Base-by-base conservation (phyloP, 306 rosid species). In the Canavalia gladiata region DNA sequence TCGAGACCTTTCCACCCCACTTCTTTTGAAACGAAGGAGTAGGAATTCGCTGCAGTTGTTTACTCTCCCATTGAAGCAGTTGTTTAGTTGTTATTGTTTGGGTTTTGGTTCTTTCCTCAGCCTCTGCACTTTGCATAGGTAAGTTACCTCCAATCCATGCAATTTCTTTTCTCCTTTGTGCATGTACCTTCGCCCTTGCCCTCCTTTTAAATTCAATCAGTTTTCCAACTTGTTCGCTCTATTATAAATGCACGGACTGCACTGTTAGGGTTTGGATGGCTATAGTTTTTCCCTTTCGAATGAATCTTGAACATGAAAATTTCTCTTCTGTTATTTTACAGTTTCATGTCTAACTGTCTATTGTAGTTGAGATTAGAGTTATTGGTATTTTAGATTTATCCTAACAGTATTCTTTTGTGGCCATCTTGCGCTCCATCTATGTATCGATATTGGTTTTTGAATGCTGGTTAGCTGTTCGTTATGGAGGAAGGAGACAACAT, bases 401-500 rank as follows among this genome's bases (percentile, higher is more conserved):
- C 3, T 50, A 4, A 33, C 7, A 33, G 0, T 71, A 31, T 51
- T 51, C 2, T 43, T 0, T 25, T 72, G 64, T 18, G 42, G 1
- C 2, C 18, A 1, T 11, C 69, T 43, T 68, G 34, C 7, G 41
- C 28, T 8, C 18, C 56, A 8, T 4, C 5, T 25, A 45, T 68
- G 29, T 45, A 67, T 46, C 10, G 74, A 68, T 9, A 9, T 25
- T 28, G 68, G 2, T 25, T 37, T 34, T 7, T 37, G 54, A 46
- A 30, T 47, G 56, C 74, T 45, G 57, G 42, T 5, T 43, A 68
- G 39, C 39, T 68, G 35, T 66, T 55, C 3, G 82, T 4, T 18
- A 82, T 95, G 98, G 95, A 89, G 81, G 85, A 82, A 3, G 94
- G 72, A 34, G 94, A 88, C 80, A 90, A 71, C 87, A 74, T 93